Conservation (phyloP, 331 rosid species). For the Malus hybrid region DNA sequence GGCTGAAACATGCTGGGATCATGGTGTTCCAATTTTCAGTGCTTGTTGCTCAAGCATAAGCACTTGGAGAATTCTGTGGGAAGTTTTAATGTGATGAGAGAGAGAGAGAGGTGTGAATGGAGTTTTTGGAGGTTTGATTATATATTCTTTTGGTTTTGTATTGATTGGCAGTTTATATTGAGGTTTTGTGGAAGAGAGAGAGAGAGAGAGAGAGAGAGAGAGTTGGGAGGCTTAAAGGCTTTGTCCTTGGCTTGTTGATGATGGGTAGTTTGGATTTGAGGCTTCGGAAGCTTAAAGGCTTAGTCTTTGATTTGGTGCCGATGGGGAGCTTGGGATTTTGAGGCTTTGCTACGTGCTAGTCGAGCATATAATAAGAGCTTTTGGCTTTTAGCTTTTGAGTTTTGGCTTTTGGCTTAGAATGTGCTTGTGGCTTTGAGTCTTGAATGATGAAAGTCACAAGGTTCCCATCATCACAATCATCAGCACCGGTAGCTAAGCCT, state of each 20-base stretch:
- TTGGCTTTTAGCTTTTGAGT: not conserved
- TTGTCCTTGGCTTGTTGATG: no score
- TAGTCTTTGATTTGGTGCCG: no score
- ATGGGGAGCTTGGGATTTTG: not conserved
- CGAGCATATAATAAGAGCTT: constrained; percentile 1
- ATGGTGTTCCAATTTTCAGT: constrained; percentile 23
- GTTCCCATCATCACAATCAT: constrained; percentile 25
- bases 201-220: not conserved
- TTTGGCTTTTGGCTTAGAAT: not conserved
- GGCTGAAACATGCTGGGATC: constrained; percentile 77
- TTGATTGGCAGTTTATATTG: not conserved
- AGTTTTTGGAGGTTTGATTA: not conserved
- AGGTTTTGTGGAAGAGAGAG: not conserved
- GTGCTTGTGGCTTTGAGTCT: constrained; percentile 10
- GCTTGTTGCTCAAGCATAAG: constrained; percentile 26
- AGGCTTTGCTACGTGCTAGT: not conserved
- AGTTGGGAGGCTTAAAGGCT: no score
- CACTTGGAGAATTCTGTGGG: not conserved
- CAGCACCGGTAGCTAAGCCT: constrained; percentile 22
- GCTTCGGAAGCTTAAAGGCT: no score
- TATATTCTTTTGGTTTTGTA: not conserved
- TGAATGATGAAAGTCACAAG: constrained; percentile 23
- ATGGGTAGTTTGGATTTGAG: no score
- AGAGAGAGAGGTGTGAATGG: not conserved
- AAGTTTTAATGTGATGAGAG: not conserved